Percentiles rank a stretch among this genome's conserved stretches.
These are phyloP conservation scores for Pseudisothecium myosuroides DNA, from an alignment of 225 moss, liverwort and hornwort species.

Conservation along the genomic window DNA sequence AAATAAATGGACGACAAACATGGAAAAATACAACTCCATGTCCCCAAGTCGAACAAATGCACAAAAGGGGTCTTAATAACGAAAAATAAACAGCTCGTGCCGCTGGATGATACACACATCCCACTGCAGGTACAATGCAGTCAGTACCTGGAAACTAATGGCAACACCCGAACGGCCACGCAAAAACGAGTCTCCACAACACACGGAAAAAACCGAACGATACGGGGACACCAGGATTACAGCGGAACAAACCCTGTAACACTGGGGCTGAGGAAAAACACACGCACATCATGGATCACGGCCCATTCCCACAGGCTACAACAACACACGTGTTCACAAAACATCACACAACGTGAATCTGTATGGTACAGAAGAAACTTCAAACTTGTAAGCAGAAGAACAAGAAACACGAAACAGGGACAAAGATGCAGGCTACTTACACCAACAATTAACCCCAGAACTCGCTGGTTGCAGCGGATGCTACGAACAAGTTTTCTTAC, in stretches of 20 bases:
- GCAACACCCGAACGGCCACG: slow-evolving; percentile 55
- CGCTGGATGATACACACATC: slow-evolving; percentile 20
- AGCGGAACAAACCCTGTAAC: slow-evolving; percentile 51
- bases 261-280: slow-evolving; percentile 26
- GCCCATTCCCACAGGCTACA: slow-evolving; percentile 36
- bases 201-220: slow-evolving; percentile 59
- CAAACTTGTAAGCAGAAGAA: neutral
- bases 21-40: neutral
- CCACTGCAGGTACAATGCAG: slow-evolving; percentile 44
- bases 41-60: neutral
- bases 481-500: neutral
- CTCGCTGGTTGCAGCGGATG: neutral
- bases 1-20: neutral
- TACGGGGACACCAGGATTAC: slow-evolving; percentile 49
- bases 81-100: slow-evolving; percentile 2
- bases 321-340: neutral
- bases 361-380: slow-evolving; percentile 3
- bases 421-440: slow-evolving; percentile 9
- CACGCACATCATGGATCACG: slow-evolving; percentile 31
- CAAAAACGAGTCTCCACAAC: slow-evolving; percentile 54
- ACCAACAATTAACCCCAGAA: neutral
- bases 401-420: neutral
- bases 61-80: neutral
- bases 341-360: neutral
- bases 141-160: slow-evolving; percentile 53